These are phyloP conservation scores for Hordeum marinum DNA, from an alignment of 176 grass and related monocot species.

Conservation along the genomic window DNA sequence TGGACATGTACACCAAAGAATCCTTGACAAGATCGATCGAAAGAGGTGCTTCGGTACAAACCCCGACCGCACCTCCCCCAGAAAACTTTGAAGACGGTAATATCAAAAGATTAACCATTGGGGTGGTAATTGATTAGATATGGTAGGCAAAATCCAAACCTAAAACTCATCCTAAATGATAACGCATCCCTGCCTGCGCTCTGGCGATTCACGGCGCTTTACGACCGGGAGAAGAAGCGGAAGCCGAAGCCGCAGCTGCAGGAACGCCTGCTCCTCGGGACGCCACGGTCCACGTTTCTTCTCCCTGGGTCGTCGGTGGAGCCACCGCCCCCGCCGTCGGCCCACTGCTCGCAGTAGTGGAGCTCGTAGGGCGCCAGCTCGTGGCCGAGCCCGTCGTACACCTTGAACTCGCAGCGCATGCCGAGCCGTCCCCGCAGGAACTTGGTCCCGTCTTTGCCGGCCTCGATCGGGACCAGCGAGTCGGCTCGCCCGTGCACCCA, in stretches of 20 bases:
- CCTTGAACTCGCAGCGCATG: slow-evolving; percentile 34
- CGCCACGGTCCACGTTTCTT: neutral
- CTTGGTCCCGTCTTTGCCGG: slow-evolving; percentile 13
- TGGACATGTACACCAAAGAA: no score
- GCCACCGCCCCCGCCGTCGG: neutral
- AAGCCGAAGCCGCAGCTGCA: neutral
- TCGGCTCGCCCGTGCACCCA: slow-evolving; percentile 34
- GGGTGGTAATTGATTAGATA: no score
- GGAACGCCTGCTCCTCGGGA: neutral
- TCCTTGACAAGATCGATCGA: no score
- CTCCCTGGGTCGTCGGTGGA: no score
- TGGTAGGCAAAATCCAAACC: no score
- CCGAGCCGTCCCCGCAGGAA: slow-evolving; percentile 11
- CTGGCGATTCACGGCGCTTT: neutral
- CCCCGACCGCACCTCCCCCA: no score
- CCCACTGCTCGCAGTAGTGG: slow-evolving; percentile 25
- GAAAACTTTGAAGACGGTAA: no score
- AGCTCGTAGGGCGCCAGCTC: slow-evolving; percentile 22
- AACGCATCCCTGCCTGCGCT: no score
- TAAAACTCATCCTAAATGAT: no score
- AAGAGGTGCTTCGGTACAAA: no score
- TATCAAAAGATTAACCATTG: no score
- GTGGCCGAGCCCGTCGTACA: slow-evolving; percentile 21
- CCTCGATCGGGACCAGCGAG: slow-evolving; percentile 16
- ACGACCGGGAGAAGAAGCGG: neutral